These are phyloP conservation scores for Castanopsis chinensis DNA, from an alignment of 306 rosid species.

Conservation along the genomic window DNA sequence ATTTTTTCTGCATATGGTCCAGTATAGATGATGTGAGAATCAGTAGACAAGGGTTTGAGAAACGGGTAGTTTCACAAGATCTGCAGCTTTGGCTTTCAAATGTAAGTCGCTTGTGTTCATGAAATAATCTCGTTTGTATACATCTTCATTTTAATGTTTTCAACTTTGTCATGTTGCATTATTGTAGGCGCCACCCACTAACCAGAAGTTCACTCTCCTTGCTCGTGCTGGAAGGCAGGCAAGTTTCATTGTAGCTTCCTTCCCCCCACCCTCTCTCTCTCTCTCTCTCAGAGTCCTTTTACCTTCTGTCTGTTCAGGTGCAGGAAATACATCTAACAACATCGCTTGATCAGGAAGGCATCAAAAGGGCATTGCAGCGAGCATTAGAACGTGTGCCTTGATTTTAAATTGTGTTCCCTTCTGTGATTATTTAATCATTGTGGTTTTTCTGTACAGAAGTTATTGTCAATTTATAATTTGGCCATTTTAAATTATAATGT, in stretches of 20 bases:
- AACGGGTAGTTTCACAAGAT: conserved; percentile 94
- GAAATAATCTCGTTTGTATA: background rate
- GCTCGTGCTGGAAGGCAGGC: conserved; percentile 99
- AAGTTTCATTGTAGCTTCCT: conserved; percentile 7
- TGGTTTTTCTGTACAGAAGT: conserved; percentile 22
- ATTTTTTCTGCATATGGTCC: conserved; percentile 21
- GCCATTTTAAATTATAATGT: conserved; percentile 9
- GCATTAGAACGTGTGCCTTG: conserved; percentile 90
- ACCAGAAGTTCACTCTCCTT: conserved; percentile 75
- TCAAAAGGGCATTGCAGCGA: conserved; percentile 81
- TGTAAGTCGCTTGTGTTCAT: conserved; percentile 42
- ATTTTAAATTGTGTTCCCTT: background rate
- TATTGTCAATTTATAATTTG: background rate
- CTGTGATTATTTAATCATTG: background rate
- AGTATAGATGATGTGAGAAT: conserved; percentile 67
- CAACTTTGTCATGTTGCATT: conserved; percentile 11
- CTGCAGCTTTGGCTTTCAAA: conserved; percentile 87
- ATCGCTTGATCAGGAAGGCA: conserved; percentile 88
- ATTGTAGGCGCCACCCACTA: conserved; percentile 67
- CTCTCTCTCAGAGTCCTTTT: background rate
- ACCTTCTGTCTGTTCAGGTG: conserved; percentile 44
- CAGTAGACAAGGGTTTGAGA: conserved; percentile 90
- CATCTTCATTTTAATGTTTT: background rate
- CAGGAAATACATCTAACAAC: conserved; percentile 84
- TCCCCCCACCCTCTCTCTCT: background rate